Evolutionary conservation across 1,139 yeast genomes (phyloP), one percentile per base, ranked within the genome.

Genomic region (Debaryomyces coudertii): DNA sequence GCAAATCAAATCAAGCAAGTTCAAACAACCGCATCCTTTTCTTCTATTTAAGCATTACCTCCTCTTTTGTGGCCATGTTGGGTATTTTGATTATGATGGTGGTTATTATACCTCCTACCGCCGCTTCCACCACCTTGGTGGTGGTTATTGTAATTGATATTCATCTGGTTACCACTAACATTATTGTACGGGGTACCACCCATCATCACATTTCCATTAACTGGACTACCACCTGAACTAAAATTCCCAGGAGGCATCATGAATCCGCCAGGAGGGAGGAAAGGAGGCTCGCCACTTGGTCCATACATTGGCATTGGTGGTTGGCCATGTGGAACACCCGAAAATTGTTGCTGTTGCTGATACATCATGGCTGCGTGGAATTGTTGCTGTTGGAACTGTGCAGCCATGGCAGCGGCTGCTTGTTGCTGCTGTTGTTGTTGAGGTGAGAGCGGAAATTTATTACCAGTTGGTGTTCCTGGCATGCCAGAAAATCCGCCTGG

Each of bases 281-380:
- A 65, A 39, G 55, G 66, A 6, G 68, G 71, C 23, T 68, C 71
- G 8, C 66, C 70, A 7, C 63, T 62, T 3, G 71, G 68, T 16
- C 31, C 36, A 48, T 64, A 68, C 65, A 69, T 65, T 7, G 65
- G 65, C 47, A 69, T 54, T 7, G 67, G 73, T 7, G 71, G 70
- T 45, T 68, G 75, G 5, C 69, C 71, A 16, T 69, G 69, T 1
- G 72, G 68, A 33, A 63, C 57, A 12, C 65, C 68, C 9, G 60
- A 57, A 41, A 63, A 60, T 14, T 33, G 36, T 42, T 61, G 67
- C 47, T 65, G 68, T 44, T 65, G 75, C 44, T 70, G 73, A 48
- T 68, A 68, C 62, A 69, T 60, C 71, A 70, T 68, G 7, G 75
- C 73, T 23, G 68, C 70, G 37, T 64, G 70, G 51, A 61, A 58